Evolutionary conservation across 352 stramenopile species (phyloP).

Genomic region (Phytophthora lateralis): DNA sequence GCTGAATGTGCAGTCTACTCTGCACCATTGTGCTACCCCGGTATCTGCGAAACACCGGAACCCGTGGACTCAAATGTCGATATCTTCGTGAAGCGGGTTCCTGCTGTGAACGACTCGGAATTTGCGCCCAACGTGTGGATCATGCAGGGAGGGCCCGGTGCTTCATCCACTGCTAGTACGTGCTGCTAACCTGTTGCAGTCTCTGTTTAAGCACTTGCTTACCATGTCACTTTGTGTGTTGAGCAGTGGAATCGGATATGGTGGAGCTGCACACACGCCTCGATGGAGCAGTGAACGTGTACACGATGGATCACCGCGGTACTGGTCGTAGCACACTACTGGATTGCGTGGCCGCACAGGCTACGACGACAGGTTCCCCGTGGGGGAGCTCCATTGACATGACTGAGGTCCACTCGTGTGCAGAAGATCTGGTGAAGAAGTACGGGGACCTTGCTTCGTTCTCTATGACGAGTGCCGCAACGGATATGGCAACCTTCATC

Average conservation of each 20-base stretch:
- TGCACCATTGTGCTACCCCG: conserved; percentile 41
- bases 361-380: conserved; percentile 39
- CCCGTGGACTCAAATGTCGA: conserved; percentile 25
- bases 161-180: conserved; percentile 44
- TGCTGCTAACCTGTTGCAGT: background rate
- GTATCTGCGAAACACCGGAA: conserved; percentile 25
- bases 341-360: conserved; percentile 50
- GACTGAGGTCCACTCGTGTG: conserved; percentile 39
- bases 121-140: conserved; percentile 48
- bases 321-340: conserved; percentile 49
- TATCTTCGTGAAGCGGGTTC: conserved; percentile 54
- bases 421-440: conserved; percentile 37
- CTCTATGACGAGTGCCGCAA: conserved; percentile 49
- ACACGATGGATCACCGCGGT: conserved; percentile 63
- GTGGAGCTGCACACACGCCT: background rate
- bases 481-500: conserved; percentile 40
- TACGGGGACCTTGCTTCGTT: conserved; percentile 50
- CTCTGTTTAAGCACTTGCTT: background rate
- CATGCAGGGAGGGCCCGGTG: conserved; percentile 47
- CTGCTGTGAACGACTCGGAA: conserved; percentile 20
- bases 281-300: conserved; percentile 46
- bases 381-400: conserved; percentile 23
- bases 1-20: conserved; percentile 44
- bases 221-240: background rate
- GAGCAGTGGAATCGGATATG: conserved; percentile 44